Percentiles rank a stretch among this genome's conserved stretches.
Conservation (phyloP, 2,329 filamentous ascomycete species). For the Pestalotiopsis sp. region DNA sequence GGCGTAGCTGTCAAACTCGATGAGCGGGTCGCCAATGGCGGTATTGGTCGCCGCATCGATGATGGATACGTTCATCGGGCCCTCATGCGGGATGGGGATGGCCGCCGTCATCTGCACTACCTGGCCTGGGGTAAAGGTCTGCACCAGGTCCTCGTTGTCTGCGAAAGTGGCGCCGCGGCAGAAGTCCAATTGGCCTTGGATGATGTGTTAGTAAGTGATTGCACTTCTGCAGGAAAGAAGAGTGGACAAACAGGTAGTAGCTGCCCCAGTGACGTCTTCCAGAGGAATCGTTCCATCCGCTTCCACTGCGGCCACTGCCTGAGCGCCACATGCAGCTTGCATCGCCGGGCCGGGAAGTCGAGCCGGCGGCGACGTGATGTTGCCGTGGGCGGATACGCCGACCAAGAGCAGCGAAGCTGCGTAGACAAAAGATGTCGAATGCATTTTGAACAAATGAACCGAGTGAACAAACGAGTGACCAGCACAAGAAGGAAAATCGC, state of each 20-base stretch:
- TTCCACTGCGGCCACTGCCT: constrained; percentile 30
- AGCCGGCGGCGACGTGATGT: constrained; percentile 43
- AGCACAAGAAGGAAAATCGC: not conserved
- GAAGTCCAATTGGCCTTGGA: constrained; percentile 43
- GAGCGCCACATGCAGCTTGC: constrained; percentile 43
- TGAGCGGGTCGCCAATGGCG: constrained; percentile 55
- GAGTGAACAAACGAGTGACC: constrained; percentile 4
- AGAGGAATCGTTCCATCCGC: constrained; percentile 40
- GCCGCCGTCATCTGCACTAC: constrained; percentile 42
- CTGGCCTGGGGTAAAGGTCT: constrained; percentile 46
- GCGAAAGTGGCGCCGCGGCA: constrained; percentile 51
- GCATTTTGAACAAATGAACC: not conserved
- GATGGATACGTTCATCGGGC: constrained; percentile 58
- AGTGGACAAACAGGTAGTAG: constrained; percentile 26
- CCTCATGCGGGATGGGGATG: constrained; percentile 48
- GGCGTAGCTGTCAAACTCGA: constrained; percentile 59
- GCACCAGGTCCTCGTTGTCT: constrained; percentile 46
- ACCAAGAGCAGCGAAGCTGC: constrained; percentile 24
- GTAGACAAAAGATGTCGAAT: constrained; percentile 10
- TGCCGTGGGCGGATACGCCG: constrained; percentile 45
- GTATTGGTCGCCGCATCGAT: constrained; percentile 55
- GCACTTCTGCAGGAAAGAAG: not conserved
- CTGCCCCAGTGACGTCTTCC: constrained; percentile 29
- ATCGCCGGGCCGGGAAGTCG: constrained; percentile 46
- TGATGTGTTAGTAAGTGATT: not conserved